Percentiles rank a stretch among this genome's conserved stretches.
Conservation (phyloP, 2,329 filamentous ascomycete species). For the Aspergillus proliferans region DNA sequence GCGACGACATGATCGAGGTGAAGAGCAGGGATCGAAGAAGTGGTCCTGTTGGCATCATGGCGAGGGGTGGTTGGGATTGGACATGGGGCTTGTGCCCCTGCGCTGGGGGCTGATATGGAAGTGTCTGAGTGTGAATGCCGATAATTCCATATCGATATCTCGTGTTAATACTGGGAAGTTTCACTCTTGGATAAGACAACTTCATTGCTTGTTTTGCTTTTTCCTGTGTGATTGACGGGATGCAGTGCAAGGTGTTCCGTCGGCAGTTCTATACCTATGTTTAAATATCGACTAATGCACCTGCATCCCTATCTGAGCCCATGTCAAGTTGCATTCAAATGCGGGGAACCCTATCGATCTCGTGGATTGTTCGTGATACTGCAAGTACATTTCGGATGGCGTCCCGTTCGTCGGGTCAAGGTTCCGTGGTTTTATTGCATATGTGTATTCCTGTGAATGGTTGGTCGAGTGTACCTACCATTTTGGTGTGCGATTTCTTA, state of each 20-base stretch:
- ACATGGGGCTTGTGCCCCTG: too few relatives aligned
- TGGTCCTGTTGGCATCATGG: conserved; percentile 11
- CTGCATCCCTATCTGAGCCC: too few relatives aligned
- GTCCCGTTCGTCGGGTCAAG: neutral
- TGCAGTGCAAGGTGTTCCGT: too few relatives aligned
- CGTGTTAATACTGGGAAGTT: neutral
- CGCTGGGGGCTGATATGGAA: neutral
- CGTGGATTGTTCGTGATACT: neutral
- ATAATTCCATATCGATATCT: neutral
- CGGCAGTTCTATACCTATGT: too few relatives aligned
- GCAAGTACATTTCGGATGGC: neutral
- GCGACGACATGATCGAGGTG: conserved; percentile 16
- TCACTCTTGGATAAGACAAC: too few relatives aligned
- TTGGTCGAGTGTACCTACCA: neutral
- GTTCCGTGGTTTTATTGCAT: neutral
- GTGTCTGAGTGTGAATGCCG: neutral
- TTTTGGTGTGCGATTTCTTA: neutral
- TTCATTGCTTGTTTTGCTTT: too few relatives aligned
- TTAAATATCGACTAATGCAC: too few relatives aligned
- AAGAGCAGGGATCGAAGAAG: conserved; percentile 15
- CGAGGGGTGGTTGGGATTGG: conserved; percentile 6
- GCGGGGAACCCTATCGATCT: too few relatives aligned
- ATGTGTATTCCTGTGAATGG: too few relatives aligned
- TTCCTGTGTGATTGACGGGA: too few relatives aligned
- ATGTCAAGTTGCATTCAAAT: too few relatives aligned